Evolutionary conservation across 2,329 filamentous ascomycete genomes (phyloP).

Genomic region (Alternaria metachromatica): DNA sequence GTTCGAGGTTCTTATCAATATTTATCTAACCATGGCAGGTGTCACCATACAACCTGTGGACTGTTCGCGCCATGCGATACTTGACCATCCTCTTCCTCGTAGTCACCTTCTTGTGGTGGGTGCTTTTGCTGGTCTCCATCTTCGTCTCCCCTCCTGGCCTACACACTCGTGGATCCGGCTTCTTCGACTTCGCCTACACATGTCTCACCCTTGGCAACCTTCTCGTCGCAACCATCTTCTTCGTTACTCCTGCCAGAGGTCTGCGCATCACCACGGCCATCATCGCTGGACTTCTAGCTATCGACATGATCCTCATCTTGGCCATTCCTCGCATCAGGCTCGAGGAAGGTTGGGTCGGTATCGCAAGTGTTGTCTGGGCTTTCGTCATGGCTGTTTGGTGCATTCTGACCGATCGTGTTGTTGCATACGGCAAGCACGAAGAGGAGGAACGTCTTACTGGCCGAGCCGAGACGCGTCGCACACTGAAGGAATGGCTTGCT

Average conservation of each 20-base stretch:
- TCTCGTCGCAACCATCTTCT: conserved; percentile 82
- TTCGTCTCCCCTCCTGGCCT: conserved; percentile 91
- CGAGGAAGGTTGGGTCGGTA: conserved; percentile 93
- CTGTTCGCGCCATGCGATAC: conserved; percentile 79
- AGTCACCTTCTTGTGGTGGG: conserved; percentile 90
- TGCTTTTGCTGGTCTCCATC: conserved; percentile 82
- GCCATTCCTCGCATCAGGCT: conserved; percentile 75
- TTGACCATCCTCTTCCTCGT: conserved; percentile 78
- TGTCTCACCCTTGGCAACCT: conserved; percentile 79
- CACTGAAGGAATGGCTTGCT: conserved; percentile 81
- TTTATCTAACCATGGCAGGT: conserved; percentile 54
- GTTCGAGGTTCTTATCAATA: neutral
- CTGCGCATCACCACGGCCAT: conserved; percentile 76
- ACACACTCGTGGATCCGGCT: conserved; percentile 87
- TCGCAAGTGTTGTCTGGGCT: conserved; percentile 83
- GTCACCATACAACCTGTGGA: conserved; percentile 94
- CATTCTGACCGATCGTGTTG: conserved; percentile 77
- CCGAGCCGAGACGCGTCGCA: conserved; percentile 81
- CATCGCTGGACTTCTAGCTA: conserved; percentile 69
- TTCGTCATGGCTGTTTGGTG: conserved; percentile 80
- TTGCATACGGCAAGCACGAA: conserved; percentile 89
- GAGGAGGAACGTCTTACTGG: conserved; percentile 94
- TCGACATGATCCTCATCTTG: conserved; percentile 81
- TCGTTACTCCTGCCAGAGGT: conserved; percentile 79
- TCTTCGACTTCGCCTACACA: conserved; percentile 85